Conservation (phyloP, 768 basidiomycete species). For the Termitomyces sp. region DNA sequence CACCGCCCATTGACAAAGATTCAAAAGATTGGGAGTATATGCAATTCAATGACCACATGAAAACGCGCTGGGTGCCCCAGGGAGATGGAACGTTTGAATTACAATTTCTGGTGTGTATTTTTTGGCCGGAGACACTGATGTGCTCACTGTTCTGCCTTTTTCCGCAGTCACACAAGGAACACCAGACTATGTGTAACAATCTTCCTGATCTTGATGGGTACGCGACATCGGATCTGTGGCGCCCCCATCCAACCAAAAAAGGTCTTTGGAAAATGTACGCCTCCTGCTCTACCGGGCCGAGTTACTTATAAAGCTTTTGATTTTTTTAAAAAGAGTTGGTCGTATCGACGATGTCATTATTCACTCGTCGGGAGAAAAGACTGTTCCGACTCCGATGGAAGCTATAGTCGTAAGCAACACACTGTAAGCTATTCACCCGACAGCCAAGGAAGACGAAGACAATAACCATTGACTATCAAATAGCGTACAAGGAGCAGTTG, state of each 20-base stretch:
- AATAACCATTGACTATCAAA: no score
- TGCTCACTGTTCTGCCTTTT: background rate
- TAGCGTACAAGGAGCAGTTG: conserved; percentile 18
- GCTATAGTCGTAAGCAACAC: conserved; percentile 13
- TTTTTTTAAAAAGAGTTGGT: conserved; percentile 22
- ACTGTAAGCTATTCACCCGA: conserved; percentile 5
- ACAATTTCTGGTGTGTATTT: conserved; percentile 25
- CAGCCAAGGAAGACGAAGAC: background rate
- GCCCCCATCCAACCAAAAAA: conserved; percentile 2
- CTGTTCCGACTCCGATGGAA: conserved; percentile 30
- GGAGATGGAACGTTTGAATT: conserved; percentile 32
- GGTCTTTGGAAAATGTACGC: conserved; percentile 7
- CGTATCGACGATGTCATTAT: conserved; percentile 34
- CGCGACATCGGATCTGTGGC: conserved; percentile 5
- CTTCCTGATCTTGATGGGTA: conserved; percentile 3
- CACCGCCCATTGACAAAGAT: conserved; percentile 15
- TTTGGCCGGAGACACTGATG: no score
- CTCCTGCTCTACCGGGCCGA: background rate
- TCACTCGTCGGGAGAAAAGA: conserved; percentile 29
- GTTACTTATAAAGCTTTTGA: background rate
- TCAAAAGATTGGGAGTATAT: conserved; percentile 12
- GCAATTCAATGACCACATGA: conserved; percentile 10
- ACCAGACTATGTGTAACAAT: conserved; percentile 1
- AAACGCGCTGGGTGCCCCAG: conserved; percentile 26
- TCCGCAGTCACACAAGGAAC: background rate